These are phyloP conservation scores for Coniochaeta sp. DNA, from an alignment of 2,329 filamentous ascomycete genomes.

Conservation along the genomic window DNA sequence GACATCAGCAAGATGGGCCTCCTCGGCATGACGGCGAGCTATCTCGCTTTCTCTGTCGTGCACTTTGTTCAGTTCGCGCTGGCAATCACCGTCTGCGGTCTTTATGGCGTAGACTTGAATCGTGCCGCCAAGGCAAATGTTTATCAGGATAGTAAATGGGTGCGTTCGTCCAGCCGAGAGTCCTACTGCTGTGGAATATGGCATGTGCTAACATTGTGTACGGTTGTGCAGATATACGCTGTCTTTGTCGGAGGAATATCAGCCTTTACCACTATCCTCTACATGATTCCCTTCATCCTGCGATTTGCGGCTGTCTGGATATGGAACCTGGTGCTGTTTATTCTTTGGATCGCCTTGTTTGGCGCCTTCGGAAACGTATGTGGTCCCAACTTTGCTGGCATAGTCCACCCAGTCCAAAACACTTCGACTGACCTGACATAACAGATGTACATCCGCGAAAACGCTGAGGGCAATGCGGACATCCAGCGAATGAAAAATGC, in stretches of 20 bases:
- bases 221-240: constrained; percentile 53
- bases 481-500: constrained; percentile 76
- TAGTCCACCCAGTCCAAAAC: not conserved
- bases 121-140: constrained; percentile 39
- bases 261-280: constrained; percentile 56
- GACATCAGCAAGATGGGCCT: constrained; percentile 31
- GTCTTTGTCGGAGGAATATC: constrained; percentile 60
- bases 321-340: constrained; percentile 65
- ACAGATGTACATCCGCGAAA: constrained; percentile 63
- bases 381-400: constrained; percentile 5
- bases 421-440: not conserved
- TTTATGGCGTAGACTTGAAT: constrained; percentile 67
- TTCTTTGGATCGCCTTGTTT: constrained; percentile 77
- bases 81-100: constrained; percentile 66
- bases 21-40: constrained; percentile 35
- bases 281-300: constrained; percentile 55
- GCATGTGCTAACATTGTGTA: not conserved
- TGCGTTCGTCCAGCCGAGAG: constrained; percentile 26
- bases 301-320: constrained; percentile 47
- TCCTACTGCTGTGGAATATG: not conserved
- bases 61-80: constrained; percentile 72
- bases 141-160: constrained; percentile 62
- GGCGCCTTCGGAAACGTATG: constrained; percentile 67
- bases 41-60: constrained; percentile 51
- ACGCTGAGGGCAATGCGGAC: constrained; percentile 54